Evolutionary conservation across 2,329 filamentous ascomycete species (phyloP).

Genomic region (Amauroascus niger): DNA sequence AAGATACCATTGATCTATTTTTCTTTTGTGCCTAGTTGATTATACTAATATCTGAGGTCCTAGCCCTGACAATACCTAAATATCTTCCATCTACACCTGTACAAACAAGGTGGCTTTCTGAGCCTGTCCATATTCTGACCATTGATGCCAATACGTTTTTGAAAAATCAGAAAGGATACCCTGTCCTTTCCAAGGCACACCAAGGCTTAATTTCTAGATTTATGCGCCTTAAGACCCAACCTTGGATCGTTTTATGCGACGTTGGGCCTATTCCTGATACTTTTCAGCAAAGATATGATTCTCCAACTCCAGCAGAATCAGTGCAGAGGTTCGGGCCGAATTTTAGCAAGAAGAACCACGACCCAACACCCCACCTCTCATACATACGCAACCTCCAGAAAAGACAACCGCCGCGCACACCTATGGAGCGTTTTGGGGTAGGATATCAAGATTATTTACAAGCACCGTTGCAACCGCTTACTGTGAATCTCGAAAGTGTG

Average conservation of each 20-base stretch:
- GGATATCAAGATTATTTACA: constrained; percentile 92
- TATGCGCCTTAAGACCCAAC: constrained; percentile 48
- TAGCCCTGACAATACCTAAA: constrained; percentile 50
- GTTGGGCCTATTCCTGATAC: constrained; percentile 45
- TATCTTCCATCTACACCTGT: constrained; percentile 48
- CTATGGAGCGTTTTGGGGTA: constrained; percentile 56
- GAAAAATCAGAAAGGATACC: constrained; percentile 50
- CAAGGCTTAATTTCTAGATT: constrained; percentile 49
- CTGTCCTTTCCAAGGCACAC: constrained; percentile 49
- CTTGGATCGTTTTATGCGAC: constrained; percentile 53
- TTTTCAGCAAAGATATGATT: constrained; percentile 15
- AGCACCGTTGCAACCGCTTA: constrained; percentile 84
- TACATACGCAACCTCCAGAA: constrained; percentile 80
- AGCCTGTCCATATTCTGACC: constrained; percentile 50
- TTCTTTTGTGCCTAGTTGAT: background rate
- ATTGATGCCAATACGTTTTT: constrained; percentile 47
- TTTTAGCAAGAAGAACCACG: constrained; percentile 42
- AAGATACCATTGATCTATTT: too few relatives aligned
- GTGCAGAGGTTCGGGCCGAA: constrained; percentile 33
- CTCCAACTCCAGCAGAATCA: constrained; percentile 61
- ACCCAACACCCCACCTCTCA: constrained; percentile 57
- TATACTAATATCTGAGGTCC: constrained; percentile 17
- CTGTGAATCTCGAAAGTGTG: constrained; percentile 91
- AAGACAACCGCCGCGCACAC: constrained; percentile 59
- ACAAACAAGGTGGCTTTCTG: constrained; percentile 54